Conservation (phyloP, 805 yeast genomes). For the Yarrowia yakushimensis region DNA sequence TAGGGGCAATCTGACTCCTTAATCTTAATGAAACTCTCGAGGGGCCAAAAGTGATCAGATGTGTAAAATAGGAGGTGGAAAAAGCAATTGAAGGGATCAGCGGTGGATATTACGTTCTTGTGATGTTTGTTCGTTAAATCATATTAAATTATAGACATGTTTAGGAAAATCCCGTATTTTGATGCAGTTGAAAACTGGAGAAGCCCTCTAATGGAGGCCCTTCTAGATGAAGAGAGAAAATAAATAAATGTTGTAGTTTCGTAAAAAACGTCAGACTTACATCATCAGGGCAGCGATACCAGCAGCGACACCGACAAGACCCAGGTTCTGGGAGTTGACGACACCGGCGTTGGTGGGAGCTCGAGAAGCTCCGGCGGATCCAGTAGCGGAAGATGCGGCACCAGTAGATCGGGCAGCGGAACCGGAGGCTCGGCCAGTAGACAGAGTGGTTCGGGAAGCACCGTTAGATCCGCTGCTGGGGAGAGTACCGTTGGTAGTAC, state of each 20-base stretch:
- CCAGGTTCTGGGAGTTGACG: slow-evolving; percentile 19
- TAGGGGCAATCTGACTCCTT: not conserved
- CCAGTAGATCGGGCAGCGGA: slow-evolving; percentile 10
- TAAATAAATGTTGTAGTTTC: not conserved
- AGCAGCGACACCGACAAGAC: slow-evolving; percentile 15
- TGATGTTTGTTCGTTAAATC: not conserved
- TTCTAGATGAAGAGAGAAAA: not conserved
- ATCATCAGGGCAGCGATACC: slow-evolving; percentile 25
- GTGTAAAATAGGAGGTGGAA: not conserved
- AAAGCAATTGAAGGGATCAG: not conserved
- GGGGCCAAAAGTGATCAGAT: not conserved
- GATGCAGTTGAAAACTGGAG: not conserved
- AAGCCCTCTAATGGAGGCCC: not conserved
- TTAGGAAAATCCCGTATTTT: not conserved
- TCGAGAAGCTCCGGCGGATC: slow-evolving; percentile 21
- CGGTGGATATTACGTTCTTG: too few relatives aligned
- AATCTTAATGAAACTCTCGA: not conserved
- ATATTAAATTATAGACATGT: slow-evolving; percentile 18
- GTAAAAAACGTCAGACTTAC: not conserved
- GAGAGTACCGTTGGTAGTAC: not conserved
- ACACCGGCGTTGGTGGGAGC: slow-evolving; percentile 24
- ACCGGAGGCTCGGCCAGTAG: not conserved
- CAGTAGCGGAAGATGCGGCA: slow-evolving; percentile 15
- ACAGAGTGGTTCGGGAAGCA: slow-evolving; percentile 7
- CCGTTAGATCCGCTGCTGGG: not conserved